These are phyloP conservation scores for Rhizoclosmatium globosum DNA, from an alignment of 192 early-diverging fungal genomes.

Conservation along the genomic window DNA sequence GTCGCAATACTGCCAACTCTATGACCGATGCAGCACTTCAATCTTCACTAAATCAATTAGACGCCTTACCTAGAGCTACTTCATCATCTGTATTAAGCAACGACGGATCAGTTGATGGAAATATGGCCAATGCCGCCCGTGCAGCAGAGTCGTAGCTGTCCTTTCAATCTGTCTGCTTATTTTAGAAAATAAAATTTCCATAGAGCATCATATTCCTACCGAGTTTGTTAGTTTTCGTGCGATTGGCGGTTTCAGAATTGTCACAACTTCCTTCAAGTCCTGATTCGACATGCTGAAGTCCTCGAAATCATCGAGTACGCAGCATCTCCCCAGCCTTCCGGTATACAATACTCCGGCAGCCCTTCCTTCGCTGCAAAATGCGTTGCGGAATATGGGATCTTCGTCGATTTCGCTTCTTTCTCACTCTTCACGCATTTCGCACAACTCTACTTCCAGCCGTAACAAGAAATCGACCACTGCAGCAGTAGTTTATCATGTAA, in stretches of 20 bases:
- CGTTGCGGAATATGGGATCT: slow-evolving; percentile 14
- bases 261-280: background rate
- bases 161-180: too few relatives aligned
- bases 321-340: slow-evolving; percentile 2
- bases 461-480: background rate
- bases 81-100: too few relatives aligned
- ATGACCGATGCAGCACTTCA: too few relatives aligned
- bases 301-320: slow-evolving; percentile 13
- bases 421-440: background rate
- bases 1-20: too few relatives aligned
- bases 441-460: background rate
- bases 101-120: too few relatives aligned
- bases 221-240: too few relatives aligned
- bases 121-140: too few relatives aligned
- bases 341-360: slow-evolving; percentile 17
- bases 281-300: slow-evolving; percentile 12
- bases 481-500: background rate
- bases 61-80: too few relatives aligned
- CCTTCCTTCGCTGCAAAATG: slow-evolving; percentile 19
- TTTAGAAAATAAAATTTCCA: too few relatives aligned
- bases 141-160: too few relatives aligned
- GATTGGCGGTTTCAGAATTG: background rate
- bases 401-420: slow-evolving; percentile 17
- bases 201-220: too few relatives aligned
- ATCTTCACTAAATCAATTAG: too few relatives aligned